Base-by-base conservation (phyloP, 2,329 filamentous ascomycete species). In the Lachnellula occidentalis region DNA sequence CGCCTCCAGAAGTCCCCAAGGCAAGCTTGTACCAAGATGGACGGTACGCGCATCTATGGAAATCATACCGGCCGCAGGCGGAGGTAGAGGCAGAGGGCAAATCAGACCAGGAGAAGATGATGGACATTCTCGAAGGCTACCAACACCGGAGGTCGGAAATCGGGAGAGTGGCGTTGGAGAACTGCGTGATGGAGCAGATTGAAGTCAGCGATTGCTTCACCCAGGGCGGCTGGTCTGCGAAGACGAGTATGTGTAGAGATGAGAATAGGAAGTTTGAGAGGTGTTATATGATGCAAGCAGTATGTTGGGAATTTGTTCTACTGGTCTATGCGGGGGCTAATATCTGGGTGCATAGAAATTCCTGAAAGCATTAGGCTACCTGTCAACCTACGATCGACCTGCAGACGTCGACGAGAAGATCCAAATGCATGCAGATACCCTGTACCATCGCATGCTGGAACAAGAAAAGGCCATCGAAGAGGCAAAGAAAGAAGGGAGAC, bases 401-500 rank as follows among this genome's bases (percentile, higher is more conserved):
- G 74, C 78, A 0, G 79, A 85, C 31, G 79, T 88, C 50, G 88
- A 96, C 64, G 92, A 96, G 70, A 82, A 87, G 63, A 90, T 99
- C 58, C 94, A 97, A 72, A 90, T 97, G 86, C 92, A 96, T 70
- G 92, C 92, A 56, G 94, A 99, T 74, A 83, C 82, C 59, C 78
- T 99, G 41, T 99, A 91, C 72, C 88, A 92, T 66, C 83, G 87
- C 63, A 90, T 97, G 85, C 72, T 95, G 37, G 80, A 83, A 58
- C 90, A 95, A 69, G 92, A 99, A 72, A 77, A 76, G 19, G 81
- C 79, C 59, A 83, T 88, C n/a, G 82, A 87, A 60, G 79, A 83
- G 64, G 88, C 87, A 36, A 84, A 84, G 70, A 76, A 78, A 51
- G 79, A 81, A 60, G 83, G 82, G 27, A 71, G 70, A n/a, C 76